Conservation (phyloP, 345 rosid species). For the Barbarea vulgaris region DNA sequence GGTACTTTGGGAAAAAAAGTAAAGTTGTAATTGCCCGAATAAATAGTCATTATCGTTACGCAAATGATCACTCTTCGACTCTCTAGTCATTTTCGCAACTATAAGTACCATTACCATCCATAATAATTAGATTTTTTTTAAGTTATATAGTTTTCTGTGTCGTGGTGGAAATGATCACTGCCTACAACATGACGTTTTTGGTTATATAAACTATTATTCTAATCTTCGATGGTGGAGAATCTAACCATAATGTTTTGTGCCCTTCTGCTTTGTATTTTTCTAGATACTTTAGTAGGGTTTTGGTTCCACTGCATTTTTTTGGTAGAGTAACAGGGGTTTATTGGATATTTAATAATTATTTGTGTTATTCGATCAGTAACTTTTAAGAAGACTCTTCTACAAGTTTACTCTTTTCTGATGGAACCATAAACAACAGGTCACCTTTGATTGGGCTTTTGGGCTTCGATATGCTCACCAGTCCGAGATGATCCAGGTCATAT, state of each 20-base stretch:
- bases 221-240: not conserved
- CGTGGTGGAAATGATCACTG: not conserved
- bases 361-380: not conserved
- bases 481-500: not conserved
- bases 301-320: not conserved
- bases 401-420: not conserved
- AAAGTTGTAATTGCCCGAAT: slow-evolving; percentile 2
- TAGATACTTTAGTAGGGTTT: not conserved
- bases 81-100: not conserved
- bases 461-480: not conserved
- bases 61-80: slow-evolving; percentile 2
- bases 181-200: slow-evolving; percentile 1
- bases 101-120: too few relatives aligned
- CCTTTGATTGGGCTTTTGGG: not conserved
- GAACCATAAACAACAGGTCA: not conserved
- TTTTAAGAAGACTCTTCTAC: too few relatives aligned
- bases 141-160: not conserved
- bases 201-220: not conserved
- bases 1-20: not conserved
- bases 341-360: not conserved
- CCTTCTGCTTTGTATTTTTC: slow-evolving; percentile 21
- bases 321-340: too few relatives aligned
- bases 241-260: slow-evolving; percentile 25
- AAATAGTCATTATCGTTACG: slow-evolving; percentile 28
- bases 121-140: not conserved